Evolutionary conservation across 2,329 filamentous ascomycete genomes (phyloP).

Genomic region (Chaetomiaceae sp.): DNA sequence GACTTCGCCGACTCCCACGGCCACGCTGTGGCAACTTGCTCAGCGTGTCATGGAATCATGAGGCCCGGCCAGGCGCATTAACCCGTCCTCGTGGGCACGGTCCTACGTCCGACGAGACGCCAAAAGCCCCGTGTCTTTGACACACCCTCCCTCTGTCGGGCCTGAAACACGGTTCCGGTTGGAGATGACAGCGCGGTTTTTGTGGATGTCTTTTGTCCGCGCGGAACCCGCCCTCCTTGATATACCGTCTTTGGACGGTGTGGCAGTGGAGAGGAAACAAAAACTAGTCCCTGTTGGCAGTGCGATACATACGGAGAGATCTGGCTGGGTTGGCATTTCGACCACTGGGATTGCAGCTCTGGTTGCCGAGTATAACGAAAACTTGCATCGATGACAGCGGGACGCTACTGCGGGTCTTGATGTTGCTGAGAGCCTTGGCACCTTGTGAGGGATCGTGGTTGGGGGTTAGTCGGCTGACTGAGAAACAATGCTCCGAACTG

Average conservation of each 20-base stretch:
- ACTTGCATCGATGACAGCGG: conserved; percentile 26
- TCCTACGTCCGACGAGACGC: conserved; percentile 45
- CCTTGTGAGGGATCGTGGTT: conserved; percentile 12
- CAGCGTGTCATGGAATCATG: conserved; percentile 44
- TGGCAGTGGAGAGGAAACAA: conserved; percentile 70
- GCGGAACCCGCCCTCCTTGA: conserved; percentile 59
- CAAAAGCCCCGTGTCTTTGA: conserved; percentile 38
- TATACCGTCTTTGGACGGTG: conserved; percentile 21
- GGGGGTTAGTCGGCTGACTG: conserved; percentile 14
- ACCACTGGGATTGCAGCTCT: conserved; percentile 14
- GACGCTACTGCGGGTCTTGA: conserved; percentile 18
- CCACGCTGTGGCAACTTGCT: conserved; percentile 39
- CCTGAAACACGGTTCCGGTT: conserved; percentile 39
- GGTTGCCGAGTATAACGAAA: conserved; percentile 26
- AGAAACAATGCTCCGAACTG: conserved; percentile 21
- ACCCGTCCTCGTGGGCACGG: conserved; percentile 41
- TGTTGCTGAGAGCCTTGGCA: conserved; percentile 14
- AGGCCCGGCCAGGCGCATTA: conserved; percentile 57
- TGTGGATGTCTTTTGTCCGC: conserved; percentile 93
- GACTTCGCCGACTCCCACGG: conserved; percentile 33
- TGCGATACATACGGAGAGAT: conserved; percentile 75
- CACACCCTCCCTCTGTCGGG: conserved; percentile 43
- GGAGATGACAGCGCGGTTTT: conserved; percentile 70
- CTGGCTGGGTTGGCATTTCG: conserved; percentile 28
- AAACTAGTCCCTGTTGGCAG: conserved; percentile 88